Base-by-base conservation (phyloP, 345 rosid species). In the Citrus reticulata region DNA sequence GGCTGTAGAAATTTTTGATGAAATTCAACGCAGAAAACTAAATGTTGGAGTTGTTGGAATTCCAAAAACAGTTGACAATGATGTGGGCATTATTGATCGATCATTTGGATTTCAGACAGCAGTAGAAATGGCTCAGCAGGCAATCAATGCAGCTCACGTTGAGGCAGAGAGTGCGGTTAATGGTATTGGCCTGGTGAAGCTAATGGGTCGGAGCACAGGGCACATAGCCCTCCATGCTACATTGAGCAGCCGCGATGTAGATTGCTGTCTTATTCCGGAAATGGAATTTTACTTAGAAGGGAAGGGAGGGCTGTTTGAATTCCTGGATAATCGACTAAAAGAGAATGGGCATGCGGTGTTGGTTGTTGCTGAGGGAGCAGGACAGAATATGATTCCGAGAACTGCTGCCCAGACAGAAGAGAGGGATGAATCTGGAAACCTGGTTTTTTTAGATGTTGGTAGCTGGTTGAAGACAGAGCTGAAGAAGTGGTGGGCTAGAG, bases 21-120 rank as follows among this genome's bases (percentile, higher is more conserved):
- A 92, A 85, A 72, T 91, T 54, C 51, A 35, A 6, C 68, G 83
- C 19, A 81, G 95, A 58, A 89, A 90, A 63, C 83, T 94, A 19
- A 80, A 83, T 11, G 68, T 92, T 32, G 91, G 88, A 5, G 78
- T 95, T 68, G 79, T 84, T 30, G 99, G 91, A 16, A 91, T 95
- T 72, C 98, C 98, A 0, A 91, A 95, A 78, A 91, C 97, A 0
- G 98, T 93, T 30, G 97, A 93, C 85, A 95, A 95, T 11, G 99
- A 95, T 73, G 88, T 90, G 35, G 97, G 98, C 61, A 85, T 93
- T 72, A 92, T 95, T 58, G 98, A 95, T 82, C 82, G 89, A 72
- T 95, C 97, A 54, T 95, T 95, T 69, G 99, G 99, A 32, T 93
- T 95, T 85, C 94, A 95, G 80, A 93, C 98, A 6, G 99, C 98